Percentiles rank a stretch among this genome's conserved stretches.
phyloP scores from a whole-genome alignment of 768 basidiomycete genomes.

The Porphyrellus cyaneotinctus region DNA sequence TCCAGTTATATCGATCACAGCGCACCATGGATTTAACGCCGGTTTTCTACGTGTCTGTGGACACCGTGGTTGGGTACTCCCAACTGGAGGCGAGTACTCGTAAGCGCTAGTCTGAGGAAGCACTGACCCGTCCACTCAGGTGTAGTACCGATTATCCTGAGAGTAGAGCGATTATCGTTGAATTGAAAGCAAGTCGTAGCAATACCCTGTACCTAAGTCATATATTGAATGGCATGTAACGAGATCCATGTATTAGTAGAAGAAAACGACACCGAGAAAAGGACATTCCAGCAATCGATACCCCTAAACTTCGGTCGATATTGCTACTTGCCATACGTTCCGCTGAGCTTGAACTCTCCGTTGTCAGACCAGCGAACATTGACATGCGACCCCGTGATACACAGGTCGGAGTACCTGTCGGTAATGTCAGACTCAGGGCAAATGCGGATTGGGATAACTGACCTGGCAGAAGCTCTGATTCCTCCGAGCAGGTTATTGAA shows the following conservation, averaged over 20 bases:
- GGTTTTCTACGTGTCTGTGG: constrained; percentile 49
- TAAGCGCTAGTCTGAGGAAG: neutral
- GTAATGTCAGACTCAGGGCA: neutral
- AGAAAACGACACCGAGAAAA: neutral
- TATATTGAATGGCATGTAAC: neutral
- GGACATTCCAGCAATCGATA: neutral
- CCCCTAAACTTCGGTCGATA: neutral
- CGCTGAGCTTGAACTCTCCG: constrained; percentile 57
- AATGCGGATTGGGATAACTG: neutral
- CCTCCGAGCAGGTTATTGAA: constrained; percentile 35
- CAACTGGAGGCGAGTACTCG: constrained; percentile 56
- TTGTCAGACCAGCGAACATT: constrained; percentile 44
- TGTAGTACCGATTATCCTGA: constrained; percentile 25
- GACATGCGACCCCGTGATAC: constrained; percentile 39
- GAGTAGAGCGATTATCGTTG: constrained; percentile 6
- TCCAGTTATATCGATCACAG: constrained; percentile 62
- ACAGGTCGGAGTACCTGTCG: constrained; percentile 38
- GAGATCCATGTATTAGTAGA: neutral
- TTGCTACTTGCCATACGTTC: constrained; percentile 37
- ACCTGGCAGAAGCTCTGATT: constrained; percentile 38
- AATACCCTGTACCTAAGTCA: neutral
- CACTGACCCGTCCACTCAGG: constrained; percentile 15
- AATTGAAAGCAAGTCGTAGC: constrained; percentile 5
- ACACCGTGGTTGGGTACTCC: constrained; percentile 43
- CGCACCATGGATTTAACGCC: constrained; percentile 60